Conservation (phyloP, 257 asterid species). For the Eucommia ulmoides region DNA sequence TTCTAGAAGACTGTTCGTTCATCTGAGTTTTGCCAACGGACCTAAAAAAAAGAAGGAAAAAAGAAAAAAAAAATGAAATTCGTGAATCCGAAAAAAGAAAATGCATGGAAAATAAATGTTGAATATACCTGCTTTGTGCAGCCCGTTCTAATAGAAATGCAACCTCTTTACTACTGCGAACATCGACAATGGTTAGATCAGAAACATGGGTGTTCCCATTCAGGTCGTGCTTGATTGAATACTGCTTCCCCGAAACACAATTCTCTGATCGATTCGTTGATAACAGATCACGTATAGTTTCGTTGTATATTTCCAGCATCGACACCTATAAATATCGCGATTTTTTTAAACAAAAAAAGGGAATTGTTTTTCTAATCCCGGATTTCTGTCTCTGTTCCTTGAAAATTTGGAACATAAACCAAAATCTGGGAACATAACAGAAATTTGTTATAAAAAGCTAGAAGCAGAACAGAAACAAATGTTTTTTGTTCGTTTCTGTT, state of each 20-base stretch:
- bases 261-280: slow-evolving; percentile 52
- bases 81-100: not conserved
- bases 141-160: slow-evolving; percentile 82
- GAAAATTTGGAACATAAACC: no score
- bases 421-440: no score
- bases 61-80: not conserved
- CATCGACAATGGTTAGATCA: slow-evolving; percentile 71
- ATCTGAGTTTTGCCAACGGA: slow-evolving; percentile 89
- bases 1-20: slow-evolving; percentile 92
- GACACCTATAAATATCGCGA: no score
- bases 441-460: no score
- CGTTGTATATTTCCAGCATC: slow-evolving; percentile 96
- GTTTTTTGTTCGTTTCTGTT: no score
- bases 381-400: no score
- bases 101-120: not conserved
- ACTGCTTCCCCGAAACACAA: slow-evolving; percentile 44
- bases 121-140: slow-evolving; percentile 75
- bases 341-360: no score
- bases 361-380: no score
- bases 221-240: slow-evolving; percentile 69
- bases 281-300: slow-evolving; percentile 74
- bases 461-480: no score
- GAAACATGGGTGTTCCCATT: slow-evolving; percentile 77
- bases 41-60: slow-evolving; percentile 20
- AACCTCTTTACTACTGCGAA: slow-evolving; percentile 82